phyloP scores from a whole-genome alignment of 176 grass and related monocot species.

The Areca catechu region DNA sequence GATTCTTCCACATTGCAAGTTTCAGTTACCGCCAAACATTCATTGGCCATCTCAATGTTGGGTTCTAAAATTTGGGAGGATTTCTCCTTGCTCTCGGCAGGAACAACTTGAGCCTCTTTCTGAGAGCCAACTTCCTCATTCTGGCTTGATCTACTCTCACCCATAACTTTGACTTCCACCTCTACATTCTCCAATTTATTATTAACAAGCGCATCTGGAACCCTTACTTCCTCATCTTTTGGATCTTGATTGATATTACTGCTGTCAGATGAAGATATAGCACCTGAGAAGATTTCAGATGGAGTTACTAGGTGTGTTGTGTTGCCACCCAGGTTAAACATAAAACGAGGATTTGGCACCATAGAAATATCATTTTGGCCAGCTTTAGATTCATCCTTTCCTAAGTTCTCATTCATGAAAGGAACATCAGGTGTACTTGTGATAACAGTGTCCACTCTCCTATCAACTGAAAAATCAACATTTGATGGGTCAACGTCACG shows the following conservation, averaged over 20 bases:
- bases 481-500: slow-evolving; percentile 34
- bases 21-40: slow-evolving; percentile 23
- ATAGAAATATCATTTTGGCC: slow-evolving; percentile 28
- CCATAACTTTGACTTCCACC: slow-evolving; percentile 28
- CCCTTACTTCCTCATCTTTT: slow-evolving; percentile 39
- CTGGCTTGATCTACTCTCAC: slow-evolving; percentile 29
- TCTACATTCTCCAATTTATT: slow-evolving; percentile 24
- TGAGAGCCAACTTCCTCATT: slow-evolving; percentile 28
- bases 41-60: slow-evolving; percentile 29
- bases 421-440: slow-evolving; percentile 27
- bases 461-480: slow-evolving; percentile 38
- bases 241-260: slow-evolving; percentile 21
- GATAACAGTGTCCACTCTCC: slow-evolving; percentile 30
- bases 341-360: slow-evolving; percentile 36
- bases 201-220: slow-evolving; percentile 23
- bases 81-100: slow-evolving; percentile 36
- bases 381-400: slow-evolving; percentile 36
- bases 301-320: slow-evolving; percentile 60
- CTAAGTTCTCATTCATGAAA: slow-evolving; percentile 25
- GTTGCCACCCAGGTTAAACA: slow-evolving; percentile 36
- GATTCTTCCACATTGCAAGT: slow-evolving; percentile 46
- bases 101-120: slow-evolving; percentile 41
- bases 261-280: slow-evolving; percentile 37
- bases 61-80: slow-evolving; percentile 19
- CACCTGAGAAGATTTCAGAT: slow-evolving; percentile 72